Base-by-base conservation (phyloP, 2,329 filamentous ascomycete species). In the Aspergillus brasiliensis region DNA sequence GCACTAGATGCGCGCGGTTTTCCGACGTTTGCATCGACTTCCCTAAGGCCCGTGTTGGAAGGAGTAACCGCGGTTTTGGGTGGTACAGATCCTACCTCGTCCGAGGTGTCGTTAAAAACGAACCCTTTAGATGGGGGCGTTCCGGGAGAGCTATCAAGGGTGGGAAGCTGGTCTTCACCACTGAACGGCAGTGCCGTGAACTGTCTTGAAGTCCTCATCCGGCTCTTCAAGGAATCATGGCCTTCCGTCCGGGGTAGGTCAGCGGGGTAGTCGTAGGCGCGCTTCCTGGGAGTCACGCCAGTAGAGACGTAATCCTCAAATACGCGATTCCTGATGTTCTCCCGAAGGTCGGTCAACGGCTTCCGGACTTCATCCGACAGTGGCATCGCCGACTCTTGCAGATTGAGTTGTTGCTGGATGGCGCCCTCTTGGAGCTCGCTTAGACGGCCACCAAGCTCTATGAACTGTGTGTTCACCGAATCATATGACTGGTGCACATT, bases 251-350 rank as follows among this genome's bases (percentile, higher is more conserved):
- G 87, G 3, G 95, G 95, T 1, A 99, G 82, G 2, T 84, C 81
- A 1, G 85, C 90, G 0, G 92, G 91, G 70, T 91, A 97, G n/a
- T 86, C 82, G 76, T 98, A 99, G 55, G 87, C 82, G 28, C 83
- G 80, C 77, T 93, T 95, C 71, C 90, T 86, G 0, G 95, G 95
- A 1, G 95, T 98, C 49, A 89, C 83, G 54, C 95, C 94, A 0
- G 95, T 98, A 0, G 91, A 86, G 38, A 86, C 81, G 74, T 98
- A 98, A 72, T 97, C 92, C 56, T 87, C 83, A 55, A 98, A 82
- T 4, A 81, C 76, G 1, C 88, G 87, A 49, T 77, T 79, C 15
- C 83, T 78, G 49, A 97, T 86, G n/a, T 86, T 84, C 17, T 87
- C 82, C 7, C 91, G 87, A 25, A 99, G 85, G 49, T 87, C 83